These are phyloP conservation scores for Arxiozyma bovina DNA, from an alignment of 1,139 yeast genomes.

Conservation along the genomic window DNA sequence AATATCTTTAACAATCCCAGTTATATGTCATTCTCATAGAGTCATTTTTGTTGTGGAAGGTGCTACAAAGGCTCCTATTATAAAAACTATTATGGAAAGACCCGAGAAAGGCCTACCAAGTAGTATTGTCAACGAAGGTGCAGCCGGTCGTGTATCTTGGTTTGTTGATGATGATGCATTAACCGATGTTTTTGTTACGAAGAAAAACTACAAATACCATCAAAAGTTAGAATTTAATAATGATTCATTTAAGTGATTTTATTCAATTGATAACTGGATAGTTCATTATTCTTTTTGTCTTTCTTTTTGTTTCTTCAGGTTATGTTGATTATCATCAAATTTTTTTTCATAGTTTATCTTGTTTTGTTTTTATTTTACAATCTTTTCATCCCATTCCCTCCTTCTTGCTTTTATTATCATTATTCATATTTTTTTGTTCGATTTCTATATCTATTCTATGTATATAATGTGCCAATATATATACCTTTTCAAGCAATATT, in stretches of 20 bases:
- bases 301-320: neutral
- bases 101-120: conserved; percentile 96
- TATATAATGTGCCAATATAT: neutral
- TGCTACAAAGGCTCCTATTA: conserved; percentile 86
- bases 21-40: conserved; percentile 86
- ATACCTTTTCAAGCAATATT: neutral
- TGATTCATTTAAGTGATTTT: conserved; percentile 1
- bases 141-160: conserved; percentile 96
- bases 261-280: neutral
- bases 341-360: too few relatives aligned
- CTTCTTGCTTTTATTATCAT: neutral
- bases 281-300: too few relatives aligned
- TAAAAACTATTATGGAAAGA: conserved; percentile 89
- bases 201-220: conserved; percentile 28
- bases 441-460: too few relatives aligned
- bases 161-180: conserved; percentile 95
- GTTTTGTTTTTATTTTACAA: neutral
- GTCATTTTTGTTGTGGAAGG: conserved; percentile 95
- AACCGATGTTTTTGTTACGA: conserved; percentile 44
- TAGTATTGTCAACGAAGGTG: conserved; percentile 87
- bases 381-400: neutral
- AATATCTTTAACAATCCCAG: conserved; percentile 89
- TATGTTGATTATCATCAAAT: neutral
- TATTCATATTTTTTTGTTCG: neutral
- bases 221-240: conserved; percentile 7